Evolutionary conservation across 148 eudicot species (phyloP).

Genomic region (Silene uniflora): DNA sequence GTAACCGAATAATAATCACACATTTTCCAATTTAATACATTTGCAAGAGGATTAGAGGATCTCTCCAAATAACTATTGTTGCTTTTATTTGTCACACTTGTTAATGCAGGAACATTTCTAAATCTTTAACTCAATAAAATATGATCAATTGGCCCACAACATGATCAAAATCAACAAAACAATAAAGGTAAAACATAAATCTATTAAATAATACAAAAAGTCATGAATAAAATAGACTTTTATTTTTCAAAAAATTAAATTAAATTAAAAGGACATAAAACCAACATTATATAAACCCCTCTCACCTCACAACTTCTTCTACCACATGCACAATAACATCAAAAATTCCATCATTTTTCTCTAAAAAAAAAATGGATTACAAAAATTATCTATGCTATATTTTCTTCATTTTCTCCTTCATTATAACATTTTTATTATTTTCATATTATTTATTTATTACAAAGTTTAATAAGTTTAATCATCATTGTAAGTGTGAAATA

Average conservation of each 20-base stretch:
- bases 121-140: neutral
- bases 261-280: neutral
- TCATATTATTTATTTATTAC: conserved; percentile 7
- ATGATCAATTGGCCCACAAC: neutral
- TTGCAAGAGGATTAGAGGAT: too few species aligned
- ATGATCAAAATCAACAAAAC: neutral
- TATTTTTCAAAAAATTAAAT: too few species aligned
- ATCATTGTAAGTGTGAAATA: conserved; percentile 41
- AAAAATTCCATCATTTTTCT: neutral
- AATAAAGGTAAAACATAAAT: neutral
- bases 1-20: too few species aligned
- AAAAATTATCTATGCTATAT: neutral
- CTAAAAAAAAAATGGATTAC: conserved; percentile 16
- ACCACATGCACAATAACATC: neutral
- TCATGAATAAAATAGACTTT: neutral
- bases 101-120: neutral
- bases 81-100: neutral
- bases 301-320: neutral
- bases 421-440: conserved; percentile 12
- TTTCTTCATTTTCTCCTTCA: conserved; percentile 4
- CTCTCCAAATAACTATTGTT: neutral
- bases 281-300: conserved; percentile 18
- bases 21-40: too few species aligned
- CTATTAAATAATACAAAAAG: neutral
- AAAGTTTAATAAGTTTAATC: conserved; percentile 5